Conservation (phyloP, 495 filamentous ascomycete species). For the Chaetomium tenue region DNA sequence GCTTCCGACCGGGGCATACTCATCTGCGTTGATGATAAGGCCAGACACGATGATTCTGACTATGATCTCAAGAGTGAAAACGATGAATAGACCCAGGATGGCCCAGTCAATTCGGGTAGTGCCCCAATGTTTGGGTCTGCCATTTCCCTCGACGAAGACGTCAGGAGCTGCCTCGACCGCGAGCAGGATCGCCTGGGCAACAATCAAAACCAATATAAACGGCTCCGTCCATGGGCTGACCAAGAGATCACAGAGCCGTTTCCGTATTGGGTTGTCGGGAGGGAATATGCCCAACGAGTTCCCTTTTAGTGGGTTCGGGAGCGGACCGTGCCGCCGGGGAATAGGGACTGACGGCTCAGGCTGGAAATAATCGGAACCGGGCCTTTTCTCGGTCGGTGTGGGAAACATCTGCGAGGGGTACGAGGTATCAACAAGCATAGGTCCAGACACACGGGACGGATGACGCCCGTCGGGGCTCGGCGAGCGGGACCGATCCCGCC, state of each 20-base stretch:
- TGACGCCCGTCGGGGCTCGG: constrained; percentile 44
- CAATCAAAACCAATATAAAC: constrained; percentile 78
- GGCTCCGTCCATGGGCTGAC: constrained; percentile 87
- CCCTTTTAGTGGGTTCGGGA: constrained; percentile 81
- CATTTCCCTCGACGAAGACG: constrained; percentile 57
- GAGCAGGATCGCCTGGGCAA: constrained; percentile 82
- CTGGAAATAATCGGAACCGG: constrained; percentile 39
- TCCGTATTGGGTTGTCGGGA: constrained; percentile 70
- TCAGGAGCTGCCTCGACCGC: constrained; percentile 73
- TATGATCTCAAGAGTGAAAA: constrained; percentile 85
- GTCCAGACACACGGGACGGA: constrained; percentile 39
- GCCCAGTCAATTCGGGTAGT: constrained; percentile 68
- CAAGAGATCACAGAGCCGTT: constrained; percentile 78
- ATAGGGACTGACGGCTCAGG: constrained; percentile 28
- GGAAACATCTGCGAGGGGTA: constrained; percentile 49
- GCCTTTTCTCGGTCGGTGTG: constrained; percentile 48
- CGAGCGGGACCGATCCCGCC: constrained; percentile 61
- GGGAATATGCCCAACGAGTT: constrained; percentile 82
- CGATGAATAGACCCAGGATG: constrained; percentile 76
- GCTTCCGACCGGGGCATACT: constrained; percentile 78
- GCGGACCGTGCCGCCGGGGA: constrained; percentile 43
- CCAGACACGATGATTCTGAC: constrained; percentile 88
- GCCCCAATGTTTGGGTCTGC: constrained; percentile 59
- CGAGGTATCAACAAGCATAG: constrained; percentile 54
- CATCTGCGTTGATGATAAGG: constrained; percentile 78